Conservation (phyloP, 129 eudicot species). For the Cynara cardunculus region DNA sequence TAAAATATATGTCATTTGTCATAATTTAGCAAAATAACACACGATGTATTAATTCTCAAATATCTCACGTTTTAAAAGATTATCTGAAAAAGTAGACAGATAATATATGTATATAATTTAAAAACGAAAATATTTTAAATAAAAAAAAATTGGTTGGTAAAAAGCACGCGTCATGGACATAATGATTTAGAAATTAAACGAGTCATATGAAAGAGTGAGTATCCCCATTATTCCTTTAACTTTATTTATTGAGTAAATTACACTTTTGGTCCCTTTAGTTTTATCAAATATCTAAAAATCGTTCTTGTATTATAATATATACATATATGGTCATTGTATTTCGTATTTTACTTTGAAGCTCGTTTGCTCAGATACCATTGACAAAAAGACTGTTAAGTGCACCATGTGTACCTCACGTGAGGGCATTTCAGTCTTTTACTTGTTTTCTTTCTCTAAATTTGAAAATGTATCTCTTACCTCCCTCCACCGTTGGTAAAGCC, state of each 20-base stretch:
- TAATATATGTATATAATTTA: neutral
- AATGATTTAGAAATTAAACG: neutral
- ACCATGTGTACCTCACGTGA: neutral
- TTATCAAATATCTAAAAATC: neutral
- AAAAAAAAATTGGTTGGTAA: neutral
- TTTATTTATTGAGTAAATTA: neutral
- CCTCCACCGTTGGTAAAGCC: no score
- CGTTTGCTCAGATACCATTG: neutral
- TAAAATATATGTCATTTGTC: no score
- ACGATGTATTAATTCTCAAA: no score
- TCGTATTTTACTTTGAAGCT: neutral
- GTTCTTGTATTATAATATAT: neutral
- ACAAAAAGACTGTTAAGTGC: neutral
- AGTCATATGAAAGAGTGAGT: conserved; percentile 10
- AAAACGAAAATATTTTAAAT: neutral
- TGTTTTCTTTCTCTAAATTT: no score
- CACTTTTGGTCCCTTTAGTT: neutral
- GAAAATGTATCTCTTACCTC: no score
- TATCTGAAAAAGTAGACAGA: no score
- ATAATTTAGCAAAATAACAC: no score
- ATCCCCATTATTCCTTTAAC: conserved; percentile 7
- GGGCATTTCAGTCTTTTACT: neutral
- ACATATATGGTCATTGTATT: neutral
- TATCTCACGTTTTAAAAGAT: no score
- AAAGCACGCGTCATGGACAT: conserved; percentile 1